Base-by-base conservation (phyloP, 2,329 filamentous ascomycete genomes). In the Talaromyces sp. region DNA sequence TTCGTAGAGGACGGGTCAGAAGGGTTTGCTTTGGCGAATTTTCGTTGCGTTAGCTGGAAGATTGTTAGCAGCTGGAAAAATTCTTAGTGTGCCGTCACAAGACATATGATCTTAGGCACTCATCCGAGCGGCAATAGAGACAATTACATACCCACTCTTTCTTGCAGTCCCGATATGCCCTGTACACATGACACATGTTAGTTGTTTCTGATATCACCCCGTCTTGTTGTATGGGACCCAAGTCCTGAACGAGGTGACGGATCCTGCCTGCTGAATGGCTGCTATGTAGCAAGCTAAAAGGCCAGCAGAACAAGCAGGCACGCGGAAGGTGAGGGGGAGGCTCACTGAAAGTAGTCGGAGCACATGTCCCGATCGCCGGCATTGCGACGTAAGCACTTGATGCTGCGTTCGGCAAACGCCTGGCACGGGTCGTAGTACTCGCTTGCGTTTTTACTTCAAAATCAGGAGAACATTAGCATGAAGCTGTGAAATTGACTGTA, bases 371-470 rank as follows among this genome's bases (percentile, higher is more conserved):
- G 85, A 73, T 98, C 92, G 14, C 91, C 93, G 27, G 85, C 88
- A 74, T 99, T 99, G 27, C 95, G 86, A 73, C 92, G 89, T 72
- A 99, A 79, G 72, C 95, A 99, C 74, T 87, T 88, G 68, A 97
- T 88, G 77, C 93, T 97, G 72, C 85, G 85, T 67, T 89, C 82
- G 7, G 95, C 94, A 5, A 92, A 92, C 70, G 96, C 94, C 75
- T 98, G 94, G 76, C 95, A 99, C 1, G 95, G 95, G 70, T 99
- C 95, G 75, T 91, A 92, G 79, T 89, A 98, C 74, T 97, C 88
- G 81, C 92, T 96, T 71, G 89, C 86, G 60, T 83, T 84, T 82
- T 98, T 98, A 68, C 94, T 96, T 57, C 23, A 60, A 5, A 23
- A 34, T 10, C 9, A 51, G 14, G 40, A 14, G 14, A 31, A 16